These are phyloP conservation scores for Nicotiana rustica DNA, from an alignment of 305 asterid genomes.

Conservation along the genomic window DNA sequence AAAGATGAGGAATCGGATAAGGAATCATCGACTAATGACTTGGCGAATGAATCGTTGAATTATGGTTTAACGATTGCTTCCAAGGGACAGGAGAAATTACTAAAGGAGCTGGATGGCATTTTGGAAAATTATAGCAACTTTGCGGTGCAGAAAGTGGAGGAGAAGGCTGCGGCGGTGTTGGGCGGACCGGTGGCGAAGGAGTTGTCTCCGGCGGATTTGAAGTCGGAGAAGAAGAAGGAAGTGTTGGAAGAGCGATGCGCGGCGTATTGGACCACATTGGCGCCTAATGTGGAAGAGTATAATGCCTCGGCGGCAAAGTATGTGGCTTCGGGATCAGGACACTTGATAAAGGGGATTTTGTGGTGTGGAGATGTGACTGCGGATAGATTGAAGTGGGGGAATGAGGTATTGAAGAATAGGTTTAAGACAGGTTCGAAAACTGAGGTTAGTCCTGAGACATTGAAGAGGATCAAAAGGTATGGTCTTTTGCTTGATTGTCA, in stretches of 20 bases:
- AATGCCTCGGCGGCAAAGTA: slow-evolving; percentile 78
- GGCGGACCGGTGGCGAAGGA: slow-evolving; percentile 61
- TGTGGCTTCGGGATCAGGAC: slow-evolving; percentile 90
- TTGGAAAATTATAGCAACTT: slow-evolving; percentile 67
- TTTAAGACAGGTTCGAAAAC: slow-evolving; percentile 61
- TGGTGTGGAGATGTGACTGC: slow-evolving; percentile 98
- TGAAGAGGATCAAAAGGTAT: slow-evolving; percentile 87
- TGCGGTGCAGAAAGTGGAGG: slow-evolving; percentile 72
- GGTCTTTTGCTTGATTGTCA: background rate
- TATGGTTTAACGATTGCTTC: slow-evolving; percentile 82
- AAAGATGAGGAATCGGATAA: slow-evolving; percentile 37
- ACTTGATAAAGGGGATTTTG: slow-evolving; percentile 82
- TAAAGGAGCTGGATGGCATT: slow-evolving; percentile 67
- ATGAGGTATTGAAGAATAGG: slow-evolving; percentile 75
- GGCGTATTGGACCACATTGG: slow-evolving; percentile 93
- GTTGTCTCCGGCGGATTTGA: slow-evolving; percentile 62
- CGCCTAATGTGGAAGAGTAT: slow-evolving; percentile 96
- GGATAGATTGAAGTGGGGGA: slow-evolving; percentile 86
- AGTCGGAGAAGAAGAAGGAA: slow-evolving; percentile 68
- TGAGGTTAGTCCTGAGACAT: slow-evolving; percentile 73
- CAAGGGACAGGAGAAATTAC: slow-evolving; percentile 66
- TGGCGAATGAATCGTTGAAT: slow-evolving; percentile 59
- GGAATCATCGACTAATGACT: slow-evolving; percentile 35
- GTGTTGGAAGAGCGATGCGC: slow-evolving; percentile 81
- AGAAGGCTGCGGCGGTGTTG: slow-evolving; percentile 50